Base-by-base conservation (phyloP, 352 stramenopile genomes). In the Pythium pyrilobum region DNA sequence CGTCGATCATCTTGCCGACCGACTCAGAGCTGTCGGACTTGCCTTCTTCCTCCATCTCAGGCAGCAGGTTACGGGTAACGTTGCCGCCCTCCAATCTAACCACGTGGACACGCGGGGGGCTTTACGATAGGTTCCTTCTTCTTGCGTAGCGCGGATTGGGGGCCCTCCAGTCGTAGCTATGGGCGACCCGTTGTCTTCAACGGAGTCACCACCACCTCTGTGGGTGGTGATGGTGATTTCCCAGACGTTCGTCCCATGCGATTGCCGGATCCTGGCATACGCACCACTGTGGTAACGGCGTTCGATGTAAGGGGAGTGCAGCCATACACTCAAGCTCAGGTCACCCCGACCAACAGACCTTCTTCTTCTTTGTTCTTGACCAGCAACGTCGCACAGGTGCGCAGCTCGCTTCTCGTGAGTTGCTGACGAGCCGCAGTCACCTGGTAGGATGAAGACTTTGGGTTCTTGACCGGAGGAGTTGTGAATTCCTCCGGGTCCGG, bases 231-330 rank as follows among this genome's bases (percentile, higher is more conserved):
- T n/a, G n/a, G n/a, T n/a, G n/a, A n/a, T n/a, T n/a, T n/a, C n/a
- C n/a, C n/a, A n/a, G 43, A 50, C 43, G 37, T 39, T 2, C 12
- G 4, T 10, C 10, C 16, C 28, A 27, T 32, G 25, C 10, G 28
- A 50, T 20, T 15, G 15, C 25, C 28, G 21, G 25, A 25, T 36
- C 43, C 43, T 29, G 43, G 43, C 43, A 50, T 50, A 32, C 43
- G 28, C 43, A 50, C 43, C 43, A 38, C 43, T 50, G 43, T 50
- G 43, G 43, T 50, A 50, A 13, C 21, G 10, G 36, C 10, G n/a
- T 21, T 21, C 8, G 8, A 5, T 8, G 36, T 18, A 41, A 9
- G 20, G 36, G 10, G 36, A 41, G 9, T 20, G n/a, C 36, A 8
- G 36, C 31, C 20, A 41, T 8, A 20, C 20, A 9, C n/a, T 33